phyloP scores from a whole-genome alignment of 371 early-diverging fungal genomes.

The Capillidium rhysosporum region DNA sequence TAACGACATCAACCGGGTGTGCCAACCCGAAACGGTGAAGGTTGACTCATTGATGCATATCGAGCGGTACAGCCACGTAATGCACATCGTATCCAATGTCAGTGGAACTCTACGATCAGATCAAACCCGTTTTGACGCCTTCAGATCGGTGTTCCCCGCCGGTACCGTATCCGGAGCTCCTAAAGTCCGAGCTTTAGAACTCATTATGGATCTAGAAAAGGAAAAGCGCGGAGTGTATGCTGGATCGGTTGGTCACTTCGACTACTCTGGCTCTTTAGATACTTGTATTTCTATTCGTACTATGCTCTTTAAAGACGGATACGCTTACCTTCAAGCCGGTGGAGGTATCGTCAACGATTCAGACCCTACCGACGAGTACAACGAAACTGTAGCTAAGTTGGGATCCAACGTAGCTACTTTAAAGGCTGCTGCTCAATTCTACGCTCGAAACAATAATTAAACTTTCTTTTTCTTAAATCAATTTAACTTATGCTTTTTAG shows the following conservation, averaged over 20 bases:
- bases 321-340: constrained; percentile 83
- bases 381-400: constrained; percentile 89
- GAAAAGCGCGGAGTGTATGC: constrained; percentile 92
- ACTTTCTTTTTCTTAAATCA: too few relatives aligned
- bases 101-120: constrained; percentile 70
- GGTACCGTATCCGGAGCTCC: constrained; percentile 95
- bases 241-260: constrained; percentile 89
- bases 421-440: constrained; percentile 55
- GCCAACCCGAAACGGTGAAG: constrained; percentile 71
- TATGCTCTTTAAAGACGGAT: constrained; percentile 87
- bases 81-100: constrained; percentile 93
- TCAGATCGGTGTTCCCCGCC: constrained; percentile 92
- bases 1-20: constrained; percentile 91
- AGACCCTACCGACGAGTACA: constrained; percentile 73
- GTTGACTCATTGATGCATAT: constrained; percentile 93
- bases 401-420: constrained; percentile 74
- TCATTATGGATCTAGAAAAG: constrained; percentile 72
- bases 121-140: constrained; percentile 82
- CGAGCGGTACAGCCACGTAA: constrained; percentile 89
- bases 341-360: constrained; percentile 94
- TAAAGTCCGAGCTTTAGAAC: constrained; percentile 87
- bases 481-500: too few relatives aligned
- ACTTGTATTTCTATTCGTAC: constrained; percentile 95
- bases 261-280: constrained; percentile 78
- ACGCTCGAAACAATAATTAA: constrained; percentile 11